Percentiles rank a stretch among this genome's conserved stretches.
phyloP scores from a whole-genome alignment of 306 rosid species.

The Geum urbanum region DNA sequence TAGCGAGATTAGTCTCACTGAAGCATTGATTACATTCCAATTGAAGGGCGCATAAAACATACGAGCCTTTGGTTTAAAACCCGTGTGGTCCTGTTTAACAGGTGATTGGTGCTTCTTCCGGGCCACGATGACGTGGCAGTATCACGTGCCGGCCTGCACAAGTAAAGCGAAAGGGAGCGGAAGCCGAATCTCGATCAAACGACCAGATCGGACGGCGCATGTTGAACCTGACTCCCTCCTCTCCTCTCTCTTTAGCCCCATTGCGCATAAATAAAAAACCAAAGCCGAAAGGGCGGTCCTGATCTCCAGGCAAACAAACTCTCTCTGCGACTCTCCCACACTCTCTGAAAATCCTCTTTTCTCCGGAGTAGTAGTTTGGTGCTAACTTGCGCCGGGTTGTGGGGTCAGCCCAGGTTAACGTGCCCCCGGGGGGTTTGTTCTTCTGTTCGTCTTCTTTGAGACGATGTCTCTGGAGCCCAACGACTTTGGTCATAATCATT shows the following conservation, averaged over 20 bases:
- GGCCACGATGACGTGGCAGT: background rate
- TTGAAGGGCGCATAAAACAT: no score
- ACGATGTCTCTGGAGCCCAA: conserved; percentile 39
- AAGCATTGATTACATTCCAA: no score
- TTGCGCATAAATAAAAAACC: conserved; percentile 32
- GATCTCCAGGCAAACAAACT: conserved; percentile 17
- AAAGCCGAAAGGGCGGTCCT: conserved; percentile 28
- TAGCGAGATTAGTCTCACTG: no score
- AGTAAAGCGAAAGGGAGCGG: conserved; percentile 43
- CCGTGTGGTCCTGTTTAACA: no score
- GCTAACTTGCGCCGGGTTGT: conserved; percentile 11
- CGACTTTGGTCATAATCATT: conserved; percentile 34
- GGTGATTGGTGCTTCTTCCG: no score
- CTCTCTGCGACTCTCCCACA: background rate
- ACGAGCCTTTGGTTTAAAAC: no score
- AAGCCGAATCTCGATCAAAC: conserved; percentile 11
- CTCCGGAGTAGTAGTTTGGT: background rate
- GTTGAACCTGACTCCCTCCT: conserved; percentile 36
- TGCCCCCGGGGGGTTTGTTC: background rate
- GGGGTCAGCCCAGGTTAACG: background rate
- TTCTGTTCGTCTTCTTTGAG: background rate
- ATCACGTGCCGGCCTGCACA: conserved; percentile 77
- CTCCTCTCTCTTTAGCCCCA: conserved; percentile 22
- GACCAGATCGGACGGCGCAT: conserved; percentile 33
- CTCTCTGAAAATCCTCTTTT: background rate